phyloP scores from a whole-genome alignment of 306 rosid species.

The Dryas octopetala region DNA sequence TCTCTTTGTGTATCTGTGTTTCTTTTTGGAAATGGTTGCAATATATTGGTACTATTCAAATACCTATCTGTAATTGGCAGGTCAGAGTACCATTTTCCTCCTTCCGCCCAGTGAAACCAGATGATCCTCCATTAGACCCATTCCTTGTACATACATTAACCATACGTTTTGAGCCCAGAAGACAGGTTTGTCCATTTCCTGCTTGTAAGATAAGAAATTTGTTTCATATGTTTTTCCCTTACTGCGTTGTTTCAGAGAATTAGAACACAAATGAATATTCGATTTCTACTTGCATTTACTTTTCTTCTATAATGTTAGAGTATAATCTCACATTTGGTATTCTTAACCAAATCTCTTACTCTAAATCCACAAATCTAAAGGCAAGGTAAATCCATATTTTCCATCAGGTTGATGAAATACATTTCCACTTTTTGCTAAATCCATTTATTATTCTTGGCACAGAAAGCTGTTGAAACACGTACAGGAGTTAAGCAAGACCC shows the following conservation, averaged over 20 bases:
- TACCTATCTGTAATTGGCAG: constrained; percentile 50
- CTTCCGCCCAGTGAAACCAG: constrained; percentile 90
- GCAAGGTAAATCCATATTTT: neutral
- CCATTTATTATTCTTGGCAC: constrained; percentile 39
- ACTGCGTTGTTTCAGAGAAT: neutral
- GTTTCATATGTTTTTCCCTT: neutral
- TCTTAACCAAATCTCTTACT: neutral
- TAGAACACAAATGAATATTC: neutral
- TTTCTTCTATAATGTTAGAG: neutral
- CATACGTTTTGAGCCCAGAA: constrained; percentile 96
- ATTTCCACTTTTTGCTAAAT: constrained; percentile 26
- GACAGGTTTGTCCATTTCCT: constrained; percentile 63
- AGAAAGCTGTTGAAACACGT: constrained; percentile 68
- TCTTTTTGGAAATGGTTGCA: neutral
- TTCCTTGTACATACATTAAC: constrained; percentile 94
- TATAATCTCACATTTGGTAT: neutral
- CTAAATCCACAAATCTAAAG: no score
- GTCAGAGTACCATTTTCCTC: constrained; percentile 92
- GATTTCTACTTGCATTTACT: neutral
- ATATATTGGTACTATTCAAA: constrained; percentile 2
- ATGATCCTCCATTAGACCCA: constrained; percentile 86
- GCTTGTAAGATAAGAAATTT: constrained; percentile 5
- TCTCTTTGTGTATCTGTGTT: neutral
- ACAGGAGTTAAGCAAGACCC: constrained; percentile 57
- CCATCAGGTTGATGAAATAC: neutral